Evolutionary conservation across 2,329 filamentous ascomycete species (phyloP).

Genomic region (Parascedosporium putredinis): DNA sequence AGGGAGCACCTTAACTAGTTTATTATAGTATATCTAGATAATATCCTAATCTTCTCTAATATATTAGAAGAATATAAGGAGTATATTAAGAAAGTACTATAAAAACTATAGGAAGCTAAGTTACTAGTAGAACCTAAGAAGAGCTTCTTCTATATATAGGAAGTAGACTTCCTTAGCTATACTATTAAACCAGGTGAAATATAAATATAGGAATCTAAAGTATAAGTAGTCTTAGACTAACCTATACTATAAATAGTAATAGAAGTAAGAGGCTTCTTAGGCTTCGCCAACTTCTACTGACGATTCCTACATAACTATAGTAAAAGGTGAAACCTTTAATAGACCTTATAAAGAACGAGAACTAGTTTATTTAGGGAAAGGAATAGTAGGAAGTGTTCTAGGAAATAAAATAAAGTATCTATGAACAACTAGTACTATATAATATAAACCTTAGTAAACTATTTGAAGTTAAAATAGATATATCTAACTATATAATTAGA

Average conservation of each 20-base stretch:
- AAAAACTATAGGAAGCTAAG: not conserved
- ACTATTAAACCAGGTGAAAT: not conserved
- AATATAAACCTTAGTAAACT: not conserved
- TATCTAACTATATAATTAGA: not conserved
- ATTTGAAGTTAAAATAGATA: not conserved
- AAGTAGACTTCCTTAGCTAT: not conserved
- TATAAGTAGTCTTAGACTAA: not conserved
- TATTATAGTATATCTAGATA: conserved; percentile 12
- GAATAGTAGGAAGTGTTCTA: not conserved
- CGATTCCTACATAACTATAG: not conserved
- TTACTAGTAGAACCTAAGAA: not conserved
- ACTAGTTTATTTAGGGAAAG: not conserved
- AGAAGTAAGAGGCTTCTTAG: not conserved
- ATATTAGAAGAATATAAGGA: conserved; percentile 8
- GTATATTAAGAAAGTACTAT: not conserved
- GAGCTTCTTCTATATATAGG: not conserved
- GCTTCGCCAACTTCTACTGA: not conserved
- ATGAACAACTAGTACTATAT: not conserved
- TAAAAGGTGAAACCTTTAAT: not conserved
- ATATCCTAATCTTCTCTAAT: conserved; percentile 12
- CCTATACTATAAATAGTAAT: not conserved
- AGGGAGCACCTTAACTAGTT: conserved; percentile 6
- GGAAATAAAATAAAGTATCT: not conserved
- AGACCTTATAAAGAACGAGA: not conserved
- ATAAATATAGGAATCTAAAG: not conserved